These are phyloP conservation scores for Chamaecrista fasciculata DNA, from an alignment of 306 rosid species.

Conservation along the genomic window DNA sequence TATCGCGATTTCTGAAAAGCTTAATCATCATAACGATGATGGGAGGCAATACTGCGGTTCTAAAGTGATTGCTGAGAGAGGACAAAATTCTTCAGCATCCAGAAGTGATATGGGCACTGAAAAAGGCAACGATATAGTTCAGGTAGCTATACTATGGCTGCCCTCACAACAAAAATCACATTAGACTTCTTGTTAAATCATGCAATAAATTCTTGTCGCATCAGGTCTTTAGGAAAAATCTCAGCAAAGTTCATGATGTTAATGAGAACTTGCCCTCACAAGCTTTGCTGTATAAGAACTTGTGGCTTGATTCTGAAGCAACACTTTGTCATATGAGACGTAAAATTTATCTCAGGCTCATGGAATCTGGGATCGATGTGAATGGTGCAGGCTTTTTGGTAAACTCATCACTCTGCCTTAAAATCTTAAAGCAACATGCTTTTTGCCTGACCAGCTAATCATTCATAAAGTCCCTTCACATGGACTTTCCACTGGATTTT, in stretches of 20 bases:
- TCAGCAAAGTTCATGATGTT: constrained; percentile 33
- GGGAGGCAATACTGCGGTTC: constrained; percentile 27
- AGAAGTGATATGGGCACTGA: constrained; percentile 34
- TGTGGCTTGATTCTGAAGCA: constrained; percentile 73
- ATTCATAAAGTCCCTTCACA: constrained; percentile 6
- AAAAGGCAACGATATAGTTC: constrained; percentile 42
- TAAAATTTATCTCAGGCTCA: constrained; percentile 38
- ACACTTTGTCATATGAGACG: constrained; percentile 48
- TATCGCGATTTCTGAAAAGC: constrained; percentile 27
- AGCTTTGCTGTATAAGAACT: constrained; percentile 41
- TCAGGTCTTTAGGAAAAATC: constrained; percentile 43
- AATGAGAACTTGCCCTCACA: constrained; percentile 49
- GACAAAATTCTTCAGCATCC: constrained; percentile 33
- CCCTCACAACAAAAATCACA: constrained; percentile 1
- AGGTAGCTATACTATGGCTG: constrained; percentile 34
- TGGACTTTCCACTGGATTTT: neutral
- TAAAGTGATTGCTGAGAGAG: constrained; percentile 30
- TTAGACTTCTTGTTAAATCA: neutral
- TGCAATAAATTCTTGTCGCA: constrained; percentile 25
- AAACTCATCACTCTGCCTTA: constrained; percentile 21
- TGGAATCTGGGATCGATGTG: constrained; percentile 46
- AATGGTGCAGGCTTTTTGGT: constrained; percentile 38
- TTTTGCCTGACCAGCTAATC: neutral
- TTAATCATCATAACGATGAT: constrained; percentile 28
- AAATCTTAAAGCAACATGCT: neutral